Evolutionary conservation across 83 land plant species (phyloP).

Genomic region (Isoetes engelmannii): DNA sequence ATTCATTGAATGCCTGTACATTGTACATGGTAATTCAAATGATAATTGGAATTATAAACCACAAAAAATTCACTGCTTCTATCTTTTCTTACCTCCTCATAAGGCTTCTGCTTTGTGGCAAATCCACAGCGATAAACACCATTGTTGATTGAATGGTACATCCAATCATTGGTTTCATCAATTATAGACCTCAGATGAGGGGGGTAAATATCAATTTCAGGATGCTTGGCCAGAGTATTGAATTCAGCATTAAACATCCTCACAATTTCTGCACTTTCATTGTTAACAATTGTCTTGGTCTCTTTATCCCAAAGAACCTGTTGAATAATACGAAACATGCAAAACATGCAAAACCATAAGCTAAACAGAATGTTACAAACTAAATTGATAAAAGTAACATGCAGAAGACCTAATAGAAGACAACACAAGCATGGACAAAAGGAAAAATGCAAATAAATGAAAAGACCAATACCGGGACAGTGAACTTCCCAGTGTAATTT

Average conservation of each 20-base stretch:
- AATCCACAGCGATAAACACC: constrained; percentile 91
- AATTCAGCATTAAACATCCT: constrained; percentile 79
- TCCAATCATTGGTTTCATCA: constrained; percentile 66
- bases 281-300: constrained; percentile 63
- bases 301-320: constrained; percentile 90
- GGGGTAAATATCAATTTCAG: constrained; percentile 62
- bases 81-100: constrained; percentile 45
- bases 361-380: neutral
- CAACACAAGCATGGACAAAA: neutral
- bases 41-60: neutral
- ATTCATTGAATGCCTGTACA: constrained; percentile 50
- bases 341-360: no score
- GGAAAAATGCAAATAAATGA: neutral
- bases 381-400: neutral
- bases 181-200: constrained; percentile 45
- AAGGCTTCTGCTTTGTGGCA: constrained; percentile 60
- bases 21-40: neutral
- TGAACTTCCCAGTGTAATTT: constrained; percentile 56
- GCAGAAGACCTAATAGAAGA: neutral
- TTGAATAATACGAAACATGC: neutral
- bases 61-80: neutral
- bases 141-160: constrained; percentile 59
- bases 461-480: constrained; percentile 48
- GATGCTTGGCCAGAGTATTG: constrained; percentile 63
- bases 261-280: constrained; percentile 78